These are phyloP conservation scores for Dipteronia dyeriana DNA, from an alignment of 345 rosid species.

Conservation along the genomic window DNA sequence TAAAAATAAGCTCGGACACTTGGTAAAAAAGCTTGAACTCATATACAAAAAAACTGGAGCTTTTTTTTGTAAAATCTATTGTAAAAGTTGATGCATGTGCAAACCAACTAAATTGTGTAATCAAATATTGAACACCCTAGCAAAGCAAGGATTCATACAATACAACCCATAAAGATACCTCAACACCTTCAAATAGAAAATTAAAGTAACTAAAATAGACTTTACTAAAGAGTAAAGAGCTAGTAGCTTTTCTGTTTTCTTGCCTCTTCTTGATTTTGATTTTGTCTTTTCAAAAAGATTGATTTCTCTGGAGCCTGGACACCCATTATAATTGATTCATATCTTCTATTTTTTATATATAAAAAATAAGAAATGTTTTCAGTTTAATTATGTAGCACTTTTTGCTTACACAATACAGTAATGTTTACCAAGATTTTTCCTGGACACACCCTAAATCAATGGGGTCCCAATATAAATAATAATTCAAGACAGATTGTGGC, in stretches of 20 bases:
- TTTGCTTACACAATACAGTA: background rate
- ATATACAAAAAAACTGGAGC: no score
- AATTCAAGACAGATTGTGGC: constrained; percentile 17
- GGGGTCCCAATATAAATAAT: background rate
- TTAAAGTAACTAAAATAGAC: background rate
- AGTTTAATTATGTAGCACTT: no score
- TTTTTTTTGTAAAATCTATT: no score
- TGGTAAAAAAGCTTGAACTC: no score
- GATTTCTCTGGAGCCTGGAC: background rate
- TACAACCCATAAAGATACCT: background rate
- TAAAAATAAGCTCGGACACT: no score
- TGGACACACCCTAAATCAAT: background rate
- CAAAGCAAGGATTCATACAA: constrained; percentile 21
- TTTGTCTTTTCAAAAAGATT: constrained; percentile 19
- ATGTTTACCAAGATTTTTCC: no score
- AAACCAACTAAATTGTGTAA: background rate
- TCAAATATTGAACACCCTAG: constrained; percentile 2
- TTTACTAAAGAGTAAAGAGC: background rate
- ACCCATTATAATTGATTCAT: background rate
- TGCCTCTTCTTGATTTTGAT: background rate
- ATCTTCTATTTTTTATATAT: background rate
- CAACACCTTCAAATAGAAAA: background rate
- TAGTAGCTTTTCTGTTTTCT: background rate
- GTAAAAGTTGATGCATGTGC: constrained; percentile 15
- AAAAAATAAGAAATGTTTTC: no score